phyloP scores from a whole-genome alignment of 1,284 basidiomycete genomes.

The Cutaneotrichosporon sp. region DNA sequence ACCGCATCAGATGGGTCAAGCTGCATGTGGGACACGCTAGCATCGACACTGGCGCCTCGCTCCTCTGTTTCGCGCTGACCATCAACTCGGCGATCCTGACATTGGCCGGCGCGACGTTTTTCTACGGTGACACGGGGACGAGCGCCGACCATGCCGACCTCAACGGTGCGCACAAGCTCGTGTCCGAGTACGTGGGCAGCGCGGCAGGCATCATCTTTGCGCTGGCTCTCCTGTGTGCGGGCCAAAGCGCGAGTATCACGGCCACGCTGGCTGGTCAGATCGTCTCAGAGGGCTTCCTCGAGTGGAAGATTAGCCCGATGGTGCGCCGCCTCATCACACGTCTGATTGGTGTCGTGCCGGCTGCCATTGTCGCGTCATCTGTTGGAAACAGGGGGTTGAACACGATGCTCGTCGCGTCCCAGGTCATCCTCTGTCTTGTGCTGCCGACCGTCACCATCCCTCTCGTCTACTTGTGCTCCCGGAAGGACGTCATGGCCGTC shows the following conservation, averaged over 20 bases:
- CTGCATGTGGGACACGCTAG: slow-evolving; percentile 77
- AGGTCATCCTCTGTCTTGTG: slow-evolving; percentile 82
- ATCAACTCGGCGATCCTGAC: slow-evolving; percentile 75
- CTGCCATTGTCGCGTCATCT: slow-evolving; percentile 72
- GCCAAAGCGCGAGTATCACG: slow-evolving; percentile 89
- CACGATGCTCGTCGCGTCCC: slow-evolving; percentile 77
- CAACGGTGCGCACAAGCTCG: slow-evolving; percentile 76
- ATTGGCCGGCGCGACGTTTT: slow-evolving; percentile 67
- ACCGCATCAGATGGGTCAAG: slow-evolving; percentile 65
- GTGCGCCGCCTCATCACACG: slow-evolving; percentile 80
- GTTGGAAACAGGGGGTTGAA: slow-evolving; percentile 76
- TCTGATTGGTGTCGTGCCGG: slow-evolving; percentile 79
- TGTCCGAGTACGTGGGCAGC: slow-evolving; percentile 65
- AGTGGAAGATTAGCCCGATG: slow-evolving; percentile 81
- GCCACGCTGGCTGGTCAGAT: slow-evolving; percentile 90
- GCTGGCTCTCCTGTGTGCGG: slow-evolving; percentile 75
- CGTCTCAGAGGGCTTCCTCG: slow-evolving; percentile 89
- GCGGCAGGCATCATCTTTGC: slow-evolving; percentile 80
- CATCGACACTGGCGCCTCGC: slow-evolving; percentile 53
- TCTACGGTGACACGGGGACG: slow-evolving; percentile 56
- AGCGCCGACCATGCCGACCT: slow-evolving; percentile 64
- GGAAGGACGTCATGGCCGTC: slow-evolving; percentile 67
- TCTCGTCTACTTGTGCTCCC: slow-evolving; percentile 71
- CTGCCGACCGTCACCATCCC: slow-evolving; percentile 85
- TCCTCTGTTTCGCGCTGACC: slow-evolving; percentile 78